Evolutionary conservation across 1,284 basidiomycete species (phyloP).

Genomic region (Chalciporus sp.): DNA sequence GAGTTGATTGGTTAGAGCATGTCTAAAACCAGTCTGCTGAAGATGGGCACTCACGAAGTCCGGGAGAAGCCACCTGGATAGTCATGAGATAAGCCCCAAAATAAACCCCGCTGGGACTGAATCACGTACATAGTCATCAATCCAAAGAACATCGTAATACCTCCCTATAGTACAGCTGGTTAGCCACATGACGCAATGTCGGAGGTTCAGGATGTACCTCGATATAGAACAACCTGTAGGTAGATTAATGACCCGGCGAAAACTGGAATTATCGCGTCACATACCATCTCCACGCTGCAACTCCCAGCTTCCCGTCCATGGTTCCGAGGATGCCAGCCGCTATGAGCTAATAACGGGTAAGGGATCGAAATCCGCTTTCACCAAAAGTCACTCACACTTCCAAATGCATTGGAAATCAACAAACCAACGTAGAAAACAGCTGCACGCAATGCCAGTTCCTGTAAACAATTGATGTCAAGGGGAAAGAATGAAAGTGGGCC

Average conservation of each 20-base stretch:
- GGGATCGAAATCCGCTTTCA: constrained; percentile 10
- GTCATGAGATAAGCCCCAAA: neutral
- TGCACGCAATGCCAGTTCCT: constrained; percentile 71
- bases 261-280: constrained; percentile 7
- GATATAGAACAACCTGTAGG: constrained; percentile 57
- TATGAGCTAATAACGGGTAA: constrained; percentile 45
- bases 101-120: neutral
- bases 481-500: neutral
- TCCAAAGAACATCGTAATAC: constrained; percentile 58
- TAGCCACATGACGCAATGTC: neutral
- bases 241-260: constrained; percentile 20
- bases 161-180: constrained; percentile 45
- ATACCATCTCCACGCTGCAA: constrained; percentile 73
- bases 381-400: constrained; percentile 48
- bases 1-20: neutral
- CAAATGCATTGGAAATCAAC: constrained; percentile 77
- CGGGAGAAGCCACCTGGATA: constrained; percentile 51
- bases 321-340: constrained; percentile 69
- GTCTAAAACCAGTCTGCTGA: constrained; percentile 18
- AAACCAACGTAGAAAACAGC: constrained; percentile 70
- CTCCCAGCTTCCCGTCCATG: constrained; percentile 69
- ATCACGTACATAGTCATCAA: constrained; percentile 54
- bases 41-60: constrained; percentile 46
- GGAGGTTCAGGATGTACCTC: constrained; percentile 42
- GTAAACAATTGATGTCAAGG: neutral